A percentile compares a stretch with the other conserved stretches of the same genome.
These are phyloP conservation scores for Phytophthora ohioensis DNA, from an alignment of 352 stramenopile genomes.

Conservation along the genomic window DNA sequence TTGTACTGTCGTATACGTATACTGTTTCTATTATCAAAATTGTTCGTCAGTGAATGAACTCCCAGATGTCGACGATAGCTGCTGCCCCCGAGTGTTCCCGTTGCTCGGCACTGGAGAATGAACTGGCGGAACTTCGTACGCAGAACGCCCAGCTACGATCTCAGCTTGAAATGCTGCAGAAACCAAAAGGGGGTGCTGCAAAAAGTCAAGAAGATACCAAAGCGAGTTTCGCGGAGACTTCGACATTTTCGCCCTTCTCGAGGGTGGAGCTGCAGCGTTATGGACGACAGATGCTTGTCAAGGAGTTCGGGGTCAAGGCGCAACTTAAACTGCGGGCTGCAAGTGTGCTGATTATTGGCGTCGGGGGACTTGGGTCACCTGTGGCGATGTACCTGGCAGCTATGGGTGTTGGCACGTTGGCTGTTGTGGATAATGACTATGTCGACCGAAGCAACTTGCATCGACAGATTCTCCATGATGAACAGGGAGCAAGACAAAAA, in stretches of 20 bases:
- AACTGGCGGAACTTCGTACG: constrained; percentile 35
- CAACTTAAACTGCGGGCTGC: constrained; percentile 87
- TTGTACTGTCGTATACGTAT: not conserved
- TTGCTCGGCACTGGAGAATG: constrained; percentile 36
- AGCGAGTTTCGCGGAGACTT: constrained; percentile 21
- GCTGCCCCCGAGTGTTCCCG: constrained; percentile 27
- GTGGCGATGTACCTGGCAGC: constrained; percentile 95
- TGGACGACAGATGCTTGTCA: constrained; percentile 95
- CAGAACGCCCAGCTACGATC: constrained; percentile 41
- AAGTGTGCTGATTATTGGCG: constrained; percentile 92
- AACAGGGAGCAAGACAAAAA: constrained; percentile 61
- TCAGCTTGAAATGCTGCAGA: constrained; percentile 19
- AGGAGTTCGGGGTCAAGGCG: constrained; percentile 90
- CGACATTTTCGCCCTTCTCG: constrained; percentile 53
- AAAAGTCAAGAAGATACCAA: constrained; percentile 6
- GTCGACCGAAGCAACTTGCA: constrained; percentile 98
- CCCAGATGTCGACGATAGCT: not conserved
- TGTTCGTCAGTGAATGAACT: constrained; percentile 2
- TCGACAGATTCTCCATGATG: constrained; percentile 95
- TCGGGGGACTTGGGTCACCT: constrained; percentile 96
- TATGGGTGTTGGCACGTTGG: constrained; percentile 94
- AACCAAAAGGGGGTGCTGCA: not conserved
- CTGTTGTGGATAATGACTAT: constrained; percentile 94
- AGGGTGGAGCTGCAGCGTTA: constrained; percentile 86
- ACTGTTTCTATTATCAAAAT: constrained; percentile 24